Conservation (phyloP, 2,329 filamentous ascomycete species). For the Aspergillus pseudotamarii region DNA sequence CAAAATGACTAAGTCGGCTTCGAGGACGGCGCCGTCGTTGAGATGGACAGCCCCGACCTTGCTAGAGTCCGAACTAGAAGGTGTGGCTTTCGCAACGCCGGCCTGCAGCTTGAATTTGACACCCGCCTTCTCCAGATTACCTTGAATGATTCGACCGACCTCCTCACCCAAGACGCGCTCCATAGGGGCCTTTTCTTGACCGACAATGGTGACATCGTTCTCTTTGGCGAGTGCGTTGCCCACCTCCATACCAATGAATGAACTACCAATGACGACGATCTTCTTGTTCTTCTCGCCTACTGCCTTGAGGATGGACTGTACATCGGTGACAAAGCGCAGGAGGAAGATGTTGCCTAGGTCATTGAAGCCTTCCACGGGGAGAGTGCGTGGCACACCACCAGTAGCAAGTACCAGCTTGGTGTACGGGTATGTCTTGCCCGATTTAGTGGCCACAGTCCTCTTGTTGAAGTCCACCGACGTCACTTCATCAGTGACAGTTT, state of each 20-base stretch:
- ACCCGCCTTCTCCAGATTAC: constrained; percentile 78
- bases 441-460: constrained; percentile 75
- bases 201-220: constrained; percentile 83
- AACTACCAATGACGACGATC: constrained; percentile 86
- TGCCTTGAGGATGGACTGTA: constrained; percentile 74
- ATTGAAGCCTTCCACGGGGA: constrained; percentile 85
- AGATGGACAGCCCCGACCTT: constrained; percentile 80
- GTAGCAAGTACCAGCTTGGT: constrained; percentile 89
- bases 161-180: constrained; percentile 82
- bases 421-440: constrained; percentile 72
- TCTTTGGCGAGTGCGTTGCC: constrained; percentile 78
- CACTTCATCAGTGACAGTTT: constrained; percentile 63
- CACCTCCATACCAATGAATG: constrained; percentile 98
- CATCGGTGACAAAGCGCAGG: constrained; percentile 75
- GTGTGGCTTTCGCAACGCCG: constrained; percentile 78
- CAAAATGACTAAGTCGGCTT: constrained; percentile 87
- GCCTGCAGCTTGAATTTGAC: constrained; percentile 86
- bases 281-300: constrained; percentile 85
- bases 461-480: constrained; percentile 73
- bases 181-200: constrained; percentile 83
- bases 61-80: constrained; percentile 66
- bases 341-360: constrained; percentile 85
- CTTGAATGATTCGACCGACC: constrained; percentile 80
- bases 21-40: constrained; percentile 81
- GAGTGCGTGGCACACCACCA: constrained; percentile 72